Base-by-base conservation (phyloP, 1,139 yeast genomes). In the Saccharomyces hybrid region DNA sequence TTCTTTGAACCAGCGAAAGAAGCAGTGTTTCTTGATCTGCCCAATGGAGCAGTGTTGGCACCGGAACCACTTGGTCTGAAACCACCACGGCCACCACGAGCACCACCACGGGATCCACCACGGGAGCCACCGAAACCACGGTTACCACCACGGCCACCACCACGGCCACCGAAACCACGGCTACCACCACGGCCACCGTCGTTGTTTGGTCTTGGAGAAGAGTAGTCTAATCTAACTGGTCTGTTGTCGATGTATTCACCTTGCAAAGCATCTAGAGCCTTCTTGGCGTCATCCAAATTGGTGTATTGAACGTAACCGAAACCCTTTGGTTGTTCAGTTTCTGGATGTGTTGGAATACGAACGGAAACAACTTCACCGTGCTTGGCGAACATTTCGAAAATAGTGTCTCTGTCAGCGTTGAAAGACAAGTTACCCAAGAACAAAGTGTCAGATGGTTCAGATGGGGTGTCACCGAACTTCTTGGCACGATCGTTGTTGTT, bases 311-410 rank as follows among this genome's bases (percentile, higher is more conserved):
- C 96, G 75, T 93, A 93, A 64, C 98, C 99, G 77, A 93, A 93
- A 64, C 99, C 99, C 82, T 93, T 93, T 74, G 96, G 96, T 77
- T 91, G 97, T 73, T 90, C 96, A 63, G 98, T 90, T 75, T 91
- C 98, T 70, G 96, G 98, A 77, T 91, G 95, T 52, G 98, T 91
- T 74, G 99, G 99, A 66, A 93, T 78, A 79, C 99, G 85, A 67
- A 91, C 91, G 58, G 95, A 87, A 57, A 89, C 76, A 59, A 93
- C 88, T 62, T 78, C 79, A 71, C 97, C 98, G 74, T 81, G 79
- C 68, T 80, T 82, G 64, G 86, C 83, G 69, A 93, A 93, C 49
- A 82, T 72, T 64, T 80, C 82, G 74, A 79, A 85, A 64, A 93
- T 78, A 60, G 75, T 77, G 71, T 90, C 96, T 75, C 90, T 84